Conservation (phyloP, 371 early-diverging fungal genomes). For the Sanchytrium tribonematis region DNA sequence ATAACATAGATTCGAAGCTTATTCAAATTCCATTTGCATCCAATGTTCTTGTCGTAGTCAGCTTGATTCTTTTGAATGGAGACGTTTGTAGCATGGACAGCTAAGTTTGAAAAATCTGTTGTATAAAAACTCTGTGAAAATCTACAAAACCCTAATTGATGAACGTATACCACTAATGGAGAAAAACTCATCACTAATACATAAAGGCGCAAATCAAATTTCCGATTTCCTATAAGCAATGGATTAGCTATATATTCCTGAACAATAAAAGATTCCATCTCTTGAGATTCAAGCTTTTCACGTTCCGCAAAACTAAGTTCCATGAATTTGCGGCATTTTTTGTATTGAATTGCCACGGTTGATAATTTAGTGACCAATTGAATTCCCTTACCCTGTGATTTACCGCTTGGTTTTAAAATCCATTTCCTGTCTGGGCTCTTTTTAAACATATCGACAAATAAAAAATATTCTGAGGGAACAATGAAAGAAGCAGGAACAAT, state of each 20-base stretch:
- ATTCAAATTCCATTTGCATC: conserved; percentile 28
- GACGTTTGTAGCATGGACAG: conserved; percentile 29
- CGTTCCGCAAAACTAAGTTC: conserved; percentile 3
- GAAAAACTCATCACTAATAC: conserved; percentile 25
- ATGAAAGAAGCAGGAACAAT: conserved; percentile 23
- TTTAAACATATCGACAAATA: conserved; percentile 29
- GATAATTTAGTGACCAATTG: conserved; percentile 24
- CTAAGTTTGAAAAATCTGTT: conserved; percentile 25
- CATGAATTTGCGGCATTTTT: conserved; percentile 19
- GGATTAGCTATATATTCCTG: conserved; percentile 28
- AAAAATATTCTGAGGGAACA: conserved; percentile 24
- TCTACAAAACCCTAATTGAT: conserved; percentile 26
- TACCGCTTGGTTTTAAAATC: conserved; percentile 33
- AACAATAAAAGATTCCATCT: conserved; percentile 28
- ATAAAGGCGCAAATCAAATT: conserved; percentile 25
- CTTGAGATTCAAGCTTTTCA: conserved; percentile 18
- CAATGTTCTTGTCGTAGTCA: conserved; percentile 20
- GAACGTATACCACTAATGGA: conserved; percentile 23
- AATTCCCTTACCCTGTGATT: conserved; percentile 30
- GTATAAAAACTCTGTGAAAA: conserved; percentile 23
- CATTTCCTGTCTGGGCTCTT: conserved; percentile 18
- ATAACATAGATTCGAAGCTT: conserved; percentile 18
- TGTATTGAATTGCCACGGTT: conserved; percentile 17
- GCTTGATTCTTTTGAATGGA: conserved; percentile 28
- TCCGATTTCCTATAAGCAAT: conserved; percentile 22